Conservation (phyloP, 805 yeast genomes). For the Cyberlindnera nakhonratchasimensis region DNA sequence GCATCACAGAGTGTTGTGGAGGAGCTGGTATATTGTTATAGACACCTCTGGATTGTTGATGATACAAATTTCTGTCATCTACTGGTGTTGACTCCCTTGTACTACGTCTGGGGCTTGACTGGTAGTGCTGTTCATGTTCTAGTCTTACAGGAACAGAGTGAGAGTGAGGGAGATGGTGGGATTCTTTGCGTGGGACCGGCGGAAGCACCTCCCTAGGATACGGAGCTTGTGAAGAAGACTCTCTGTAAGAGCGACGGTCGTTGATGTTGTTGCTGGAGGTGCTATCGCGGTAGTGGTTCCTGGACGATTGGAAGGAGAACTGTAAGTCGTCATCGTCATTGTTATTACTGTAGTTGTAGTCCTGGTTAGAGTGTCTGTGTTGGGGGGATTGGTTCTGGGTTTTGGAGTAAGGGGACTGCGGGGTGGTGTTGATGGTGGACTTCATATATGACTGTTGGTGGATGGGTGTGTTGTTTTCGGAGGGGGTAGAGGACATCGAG, state of each 20-base stretch:
- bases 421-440: slow-evolving; percentile 4
- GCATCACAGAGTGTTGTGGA: slow-evolving; percentile 22
- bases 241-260: not conserved
- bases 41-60: slow-evolving; percentile 6
- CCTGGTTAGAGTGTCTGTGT: not conserved
- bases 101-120: not conserved
- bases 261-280: not conserved
- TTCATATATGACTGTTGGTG: not conserved
- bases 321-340: slow-evolving; percentile 21
- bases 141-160: slow-evolving; percentile 23
- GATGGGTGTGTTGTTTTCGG: slow-evolving; percentile 1
- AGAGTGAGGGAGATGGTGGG: slow-evolving; percentile 22
- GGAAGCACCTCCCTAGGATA: slow-evolving; percentile 8
- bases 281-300: slow-evolving; percentile 23
- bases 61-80: slow-evolving; percentile 1
- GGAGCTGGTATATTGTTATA: slow-evolving; percentile 19
- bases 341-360: not conserved
- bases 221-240: slow-evolving; percentile 7
- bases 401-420: slow-evolving; percentile 17
- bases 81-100: slow-evolving; percentile 8
- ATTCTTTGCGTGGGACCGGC: slow-evolving; percentile 3
- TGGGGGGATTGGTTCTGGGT: slow-evolving; percentile 9
- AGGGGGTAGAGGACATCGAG: slow-evolving; percentile 3
- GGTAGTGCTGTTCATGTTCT: slow-evolving; percentile 10
- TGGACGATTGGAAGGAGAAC: slow-evolving; percentile 29